Evolutionary conservation across 2,329 filamentous ascomycete genomes (phyloP), one percentile per base, ranked within the genome.

Genomic region (Colletotrichum liriopes): DNA sequence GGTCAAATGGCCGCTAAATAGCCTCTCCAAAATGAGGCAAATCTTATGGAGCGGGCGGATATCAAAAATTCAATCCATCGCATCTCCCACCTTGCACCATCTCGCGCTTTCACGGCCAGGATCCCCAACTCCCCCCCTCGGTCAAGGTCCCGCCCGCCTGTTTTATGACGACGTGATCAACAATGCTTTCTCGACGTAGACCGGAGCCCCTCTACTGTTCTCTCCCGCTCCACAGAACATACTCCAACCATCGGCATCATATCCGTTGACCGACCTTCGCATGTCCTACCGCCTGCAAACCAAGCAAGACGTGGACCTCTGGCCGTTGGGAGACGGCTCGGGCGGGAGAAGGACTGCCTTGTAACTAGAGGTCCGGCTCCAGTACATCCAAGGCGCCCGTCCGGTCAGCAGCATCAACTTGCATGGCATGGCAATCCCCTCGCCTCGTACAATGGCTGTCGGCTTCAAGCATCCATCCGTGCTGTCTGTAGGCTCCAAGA

Each of bases 21-120:
- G 43, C 68, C 43, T 62, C 64, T 41, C 35, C 51, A 58, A 71
- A 68, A 68, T 68, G 64, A 68, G 68, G 58, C 65, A 71, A 71
- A 68, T 68, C 65, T 71, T 51, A 63, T 62, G 68, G 51, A 62
- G 56, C 58, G 37, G 49, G 68, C 68, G 58, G 68, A 32, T 51
- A 55, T 55, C 52, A 55, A 61, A 61, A 67, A 32, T 55, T 55
- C 56, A 62, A 55, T 51, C 32, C 43, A 60, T 41, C 47, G 43
- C 37, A 39, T 51, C 45, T 47, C 49, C n/a, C n/a, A 32, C 20
- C 26, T 41, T 68, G 52, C 35, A 32, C 51, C 29, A 6, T 32
- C 29, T 32, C 29, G 29, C 29, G 4, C 29, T 54, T 32, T 11
- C 52, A 14, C n/a, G 12, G 16, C 37, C 56, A 45, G 54, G 54